Base-by-base conservation (phyloP, 768 basidiomycete species). In the Cantharellus cinnabarinus region DNA sequence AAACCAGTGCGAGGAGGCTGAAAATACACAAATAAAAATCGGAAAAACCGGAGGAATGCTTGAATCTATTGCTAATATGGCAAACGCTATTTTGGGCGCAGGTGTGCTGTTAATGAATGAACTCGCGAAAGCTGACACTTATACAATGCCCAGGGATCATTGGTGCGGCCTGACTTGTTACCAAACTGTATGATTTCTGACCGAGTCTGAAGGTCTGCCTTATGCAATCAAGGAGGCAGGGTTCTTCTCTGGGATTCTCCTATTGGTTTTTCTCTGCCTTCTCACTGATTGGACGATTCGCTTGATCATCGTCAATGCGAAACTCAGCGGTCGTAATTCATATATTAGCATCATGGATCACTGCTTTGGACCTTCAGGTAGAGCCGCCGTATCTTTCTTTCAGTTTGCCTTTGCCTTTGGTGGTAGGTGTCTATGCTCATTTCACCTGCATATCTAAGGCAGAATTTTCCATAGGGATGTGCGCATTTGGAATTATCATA, bases 241-340 rank as follows among this genome's bases (percentile, higher is more conserved):
- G 2, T 91, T 99, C 71, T 76, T 95, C 64, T 79, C 79, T 0
- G 95, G 95, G 7, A 70, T 95, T 29, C 37, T 85, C n/a, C 77
- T 99, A 1, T 76, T 99, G 35, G 73, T 91, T 38, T 69, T 81
- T 0, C 73, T 99, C 5, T 93, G 86, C 57, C 76, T 70, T 20
- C 77, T 95, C 44, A 97, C 95, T n/a, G 87, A 89, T 70, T 95
- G 93, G 93, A 99, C 95, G 2, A 95, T 99, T 59, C 82, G 91
- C 15, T 79, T 99, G 39, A 94, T 99, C 58, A 88, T 98, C 48
- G 68, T 89, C 65, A 97, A 97, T 67, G 94, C 91, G 40, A 99
- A 99, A 73, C 74, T 99, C 60, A 91, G 89, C 64, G 94, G 95
- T 0, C 75, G 86, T 54, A 82, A 80, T 63, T 89, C 89, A 2